Evolutionary conservation across 1,284 basidiomycete species (phyloP), one percentile per base, ranked within the genome.

Genomic region (Ceratobasidium sp.): DNA sequence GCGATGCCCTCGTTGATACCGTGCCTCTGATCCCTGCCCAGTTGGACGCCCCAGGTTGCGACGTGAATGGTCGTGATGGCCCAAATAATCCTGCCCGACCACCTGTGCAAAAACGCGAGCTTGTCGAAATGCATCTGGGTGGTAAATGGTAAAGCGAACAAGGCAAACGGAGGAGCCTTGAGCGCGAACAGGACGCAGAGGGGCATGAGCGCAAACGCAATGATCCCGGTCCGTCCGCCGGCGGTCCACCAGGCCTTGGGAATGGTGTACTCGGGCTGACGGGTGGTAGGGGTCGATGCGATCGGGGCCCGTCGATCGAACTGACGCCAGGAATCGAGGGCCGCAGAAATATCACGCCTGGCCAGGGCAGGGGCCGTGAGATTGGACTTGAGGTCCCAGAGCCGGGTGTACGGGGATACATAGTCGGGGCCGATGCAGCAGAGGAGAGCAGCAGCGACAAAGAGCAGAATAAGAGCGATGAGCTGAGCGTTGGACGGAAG

Each of bases 111-210:
- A 79, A 87, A 85, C 3, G 86, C 83, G 26, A 94, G 86, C 77
- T 93, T 92, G 82, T 96, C 93, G 76, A 92, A 90, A 76, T 89
- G 87, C 39, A 93, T 80, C 65, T 92, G 88, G 28, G 88, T 86
- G 73, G 91, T 84, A 74, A 87, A 86, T 0, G 88, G 86, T 28
- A 90, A 83, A n/a, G 92, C 88, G 76, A 94, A 87, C 53, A 94
- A 77, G 60, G 92, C 93, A 77, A 94, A 90, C 0, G 94, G 94
- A 12, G 91, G 89, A 2, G 91, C 85, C 79, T 94, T 95, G 79
- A 95, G 85, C 2, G 90, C 92, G 72, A 94, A 85, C 10, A 94
- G 83, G 70, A 95, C 84, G 70, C 88, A 88, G 18, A 95, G 84
- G 0, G 93, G 93, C 34, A 92, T 84, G 34, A 95, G 84, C 1